Conservation (phyloP, 2,329 filamentous ascomycete genomes). For the Didymella lethalis region DNA sequence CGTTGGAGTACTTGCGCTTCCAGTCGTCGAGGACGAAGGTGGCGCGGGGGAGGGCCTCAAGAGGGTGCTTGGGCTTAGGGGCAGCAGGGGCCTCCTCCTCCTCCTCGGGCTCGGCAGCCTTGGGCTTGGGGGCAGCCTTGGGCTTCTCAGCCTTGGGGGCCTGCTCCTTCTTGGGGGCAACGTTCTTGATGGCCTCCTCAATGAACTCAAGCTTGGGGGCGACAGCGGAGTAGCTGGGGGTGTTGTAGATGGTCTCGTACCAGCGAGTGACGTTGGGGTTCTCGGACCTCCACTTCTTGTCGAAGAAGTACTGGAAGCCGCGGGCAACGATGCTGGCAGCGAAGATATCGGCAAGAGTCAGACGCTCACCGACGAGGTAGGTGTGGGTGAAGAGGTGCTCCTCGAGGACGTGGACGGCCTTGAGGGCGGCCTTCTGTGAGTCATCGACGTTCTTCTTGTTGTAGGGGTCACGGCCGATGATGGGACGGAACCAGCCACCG, state of each 20-base stretch:
- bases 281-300: constrained; percentile 83
- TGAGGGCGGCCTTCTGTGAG: constrained; percentile 70
- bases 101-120: constrained; percentile 63
- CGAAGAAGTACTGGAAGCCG: constrained; percentile 93
- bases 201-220: constrained; percentile 78
- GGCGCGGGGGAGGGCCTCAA: constrained; percentile 82
- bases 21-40: constrained; percentile 90
- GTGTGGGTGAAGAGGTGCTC: constrained; percentile 90
- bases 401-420: constrained; percentile 78
- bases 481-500: constrained; percentile 83
- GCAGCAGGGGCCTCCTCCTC: constrained; percentile 67
- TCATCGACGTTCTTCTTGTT: constrained; percentile 98
- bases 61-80: constrained; percentile 96
- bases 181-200: constrained; percentile 79
- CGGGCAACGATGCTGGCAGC: constrained; percentile 78
- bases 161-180: constrained; percentile 74
- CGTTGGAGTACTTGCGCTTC: constrained; percentile 99
- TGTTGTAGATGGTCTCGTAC: constrained; percentile 93
- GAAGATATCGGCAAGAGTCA: constrained; percentile 96
- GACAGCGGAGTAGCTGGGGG: constrained; percentile 87
- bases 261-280: constrained; percentile 90
- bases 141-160: constrained; percentile 76
- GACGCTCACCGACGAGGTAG: constrained; percentile 95
- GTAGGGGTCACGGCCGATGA: constrained; percentile 82
- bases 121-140: constrained; percentile 64